Percentiles rank a stretch among this genome's conserved stretches.
These are phyloP conservation scores for Mycena maculata DNA, from an alignment of 768 basidiomycete genomes.

Conservation along the genomic window DNA sequence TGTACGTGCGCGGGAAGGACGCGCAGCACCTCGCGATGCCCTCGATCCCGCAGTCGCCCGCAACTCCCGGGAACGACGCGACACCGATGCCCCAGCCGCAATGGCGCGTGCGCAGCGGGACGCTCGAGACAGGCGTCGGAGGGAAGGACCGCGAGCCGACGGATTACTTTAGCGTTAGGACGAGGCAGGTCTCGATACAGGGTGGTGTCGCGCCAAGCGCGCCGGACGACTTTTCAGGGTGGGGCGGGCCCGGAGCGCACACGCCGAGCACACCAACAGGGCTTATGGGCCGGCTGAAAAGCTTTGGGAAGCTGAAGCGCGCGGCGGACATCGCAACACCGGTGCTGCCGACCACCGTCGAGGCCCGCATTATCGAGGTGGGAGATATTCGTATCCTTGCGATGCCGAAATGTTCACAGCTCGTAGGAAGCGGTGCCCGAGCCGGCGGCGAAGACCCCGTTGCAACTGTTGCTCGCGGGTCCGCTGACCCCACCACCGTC, in stretches of 20 bases:
- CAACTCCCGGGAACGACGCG: slow-evolving; percentile 40
- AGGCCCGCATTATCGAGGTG: slow-evolving; percentile 45
- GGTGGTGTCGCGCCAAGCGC: slow-evolving; percentile 46
- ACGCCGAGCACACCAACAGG: slow-evolving; percentile 67
- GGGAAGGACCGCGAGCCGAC: slow-evolving; percentile 35
- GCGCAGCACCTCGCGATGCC: slow-evolving; percentile 42
- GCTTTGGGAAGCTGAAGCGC: slow-evolving; percentile 68
- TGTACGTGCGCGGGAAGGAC: slow-evolving; percentile 45
- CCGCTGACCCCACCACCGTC: slow-evolving; percentile 74
- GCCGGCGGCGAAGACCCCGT: slow-evolving; percentile 56
- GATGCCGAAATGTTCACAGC: too few relatives aligned
- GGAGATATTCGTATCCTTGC: slow-evolving; percentile 12
- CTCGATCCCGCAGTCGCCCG: slow-evolving; percentile 59
- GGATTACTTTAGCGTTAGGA: slow-evolving; percentile 67
- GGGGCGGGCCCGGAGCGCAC: slow-evolving; percentile 51
- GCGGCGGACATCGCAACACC: slow-evolving; percentile 42
- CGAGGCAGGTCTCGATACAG: slow-evolving; percentile 59
- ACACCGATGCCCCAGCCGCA: slow-evolving; percentile 43
- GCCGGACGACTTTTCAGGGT: slow-evolving; percentile 65
- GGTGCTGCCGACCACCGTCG: slow-evolving; percentile 39
- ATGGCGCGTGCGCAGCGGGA: slow-evolving; percentile 55
- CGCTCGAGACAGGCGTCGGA: slow-evolving; percentile 50
- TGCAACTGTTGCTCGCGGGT: slow-evolving; percentile 66
- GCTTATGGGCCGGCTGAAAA: slow-evolving; percentile 85
- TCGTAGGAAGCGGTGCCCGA: slow-evolving; percentile 39